phyloP scores from a whole-genome alignment of 805 yeast genomes.

The Saccharomycopsis guyanensis region DNA sequence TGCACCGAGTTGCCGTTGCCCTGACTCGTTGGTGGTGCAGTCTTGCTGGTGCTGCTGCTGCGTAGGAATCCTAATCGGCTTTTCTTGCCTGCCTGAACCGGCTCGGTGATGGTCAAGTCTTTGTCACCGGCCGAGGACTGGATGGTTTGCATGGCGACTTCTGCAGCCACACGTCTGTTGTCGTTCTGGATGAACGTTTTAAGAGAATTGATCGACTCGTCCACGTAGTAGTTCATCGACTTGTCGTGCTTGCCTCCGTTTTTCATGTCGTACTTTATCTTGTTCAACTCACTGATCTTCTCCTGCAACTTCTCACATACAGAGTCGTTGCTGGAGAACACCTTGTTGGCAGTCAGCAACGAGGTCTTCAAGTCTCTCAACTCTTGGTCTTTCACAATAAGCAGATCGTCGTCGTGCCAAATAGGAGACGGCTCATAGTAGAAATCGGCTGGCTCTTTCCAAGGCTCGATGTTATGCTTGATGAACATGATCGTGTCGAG shows the following conservation, averaged over 20 bases:
- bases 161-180: constrained; percentile 61
- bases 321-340: constrained; percentile 26
- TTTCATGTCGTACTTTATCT: constrained; percentile 32
- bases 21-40: background rate
- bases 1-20: background rate
- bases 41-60: constrained; percentile 11
- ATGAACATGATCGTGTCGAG: constrained; percentile 86
- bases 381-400: constrained; percentile 53
- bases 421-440: constrained; percentile 80
- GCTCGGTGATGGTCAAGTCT: constrained; percentile 53
- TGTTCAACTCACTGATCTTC: constrained; percentile 23
- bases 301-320: constrained; percentile 20
- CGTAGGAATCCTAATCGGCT: constrained; percentile 42
- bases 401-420: constrained; percentile 93
- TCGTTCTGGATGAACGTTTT: constrained; percentile 67
- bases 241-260: constrained; percentile 28
- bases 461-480: constrained; percentile 68
- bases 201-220: constrained; percentile 35
- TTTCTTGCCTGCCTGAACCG: constrained; percentile 48
- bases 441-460: constrained; percentile 86
- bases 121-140: constrained; percentile 75
- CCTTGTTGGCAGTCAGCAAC: constrained; percentile 36
- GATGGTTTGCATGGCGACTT: constrained; percentile 86
- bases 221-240: constrained; percentile 28
- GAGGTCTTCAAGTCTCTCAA: constrained; percentile 46